Conservation (phyloP, 2,329 filamentous ascomycete genomes). For the Penicillium sclerotigenum region DNA sequence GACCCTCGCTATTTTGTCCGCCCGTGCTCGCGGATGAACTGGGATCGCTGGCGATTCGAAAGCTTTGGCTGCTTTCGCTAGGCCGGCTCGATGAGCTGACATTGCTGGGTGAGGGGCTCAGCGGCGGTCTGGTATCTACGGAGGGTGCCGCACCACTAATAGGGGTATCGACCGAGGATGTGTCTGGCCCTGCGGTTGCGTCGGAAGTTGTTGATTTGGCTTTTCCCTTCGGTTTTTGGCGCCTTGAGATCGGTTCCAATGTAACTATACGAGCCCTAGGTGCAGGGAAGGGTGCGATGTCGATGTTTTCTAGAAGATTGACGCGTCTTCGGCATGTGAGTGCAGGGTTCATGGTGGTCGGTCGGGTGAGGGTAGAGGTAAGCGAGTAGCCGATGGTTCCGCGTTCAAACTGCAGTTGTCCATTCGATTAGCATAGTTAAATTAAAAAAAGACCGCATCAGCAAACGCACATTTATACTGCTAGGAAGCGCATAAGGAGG, state of each 20-base stretch:
- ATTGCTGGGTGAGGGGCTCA: slow-evolving; percentile 60
- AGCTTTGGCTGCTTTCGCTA: slow-evolving; percentile 62
- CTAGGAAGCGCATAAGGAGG: slow-evolving; percentile 64
- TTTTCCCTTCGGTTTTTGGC: slow-evolving; percentile 58
- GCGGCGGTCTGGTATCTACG: slow-evolving; percentile 39
- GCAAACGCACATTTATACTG: slow-evolving; percentile 78
- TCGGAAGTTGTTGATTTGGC: slow-evolving; percentile 46
- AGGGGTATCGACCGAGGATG: slow-evolving; percentile 47
- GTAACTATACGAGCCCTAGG: slow-evolving; percentile 82
- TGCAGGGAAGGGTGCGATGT: slow-evolving; percentile 70
- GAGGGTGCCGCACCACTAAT: slow-evolving; percentile 31
- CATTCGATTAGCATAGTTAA: slow-evolving; percentile 4
- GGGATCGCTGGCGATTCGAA: slow-evolving; percentile 51
- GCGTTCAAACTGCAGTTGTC: slow-evolving; percentile 72
- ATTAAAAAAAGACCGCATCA: slow-evolving; percentile 1
- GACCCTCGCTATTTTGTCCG: slow-evolving; percentile 48
- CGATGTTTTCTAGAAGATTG: slow-evolving; percentile 74
- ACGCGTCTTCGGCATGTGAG: slow-evolving; percentile 78
- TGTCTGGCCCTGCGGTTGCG: slow-evolving; percentile 39
- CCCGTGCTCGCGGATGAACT: slow-evolving; percentile 38
- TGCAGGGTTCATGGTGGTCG: slow-evolving; percentile 78
- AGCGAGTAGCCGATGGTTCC: slow-evolving; percentile 90
- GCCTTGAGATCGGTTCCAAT: slow-evolving; percentile 77
- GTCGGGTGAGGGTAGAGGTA: slow-evolving; percentile 82
- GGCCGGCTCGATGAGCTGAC: slow-evolving; percentile 67